Evolutionary conservation across 2,329 filamentous ascomycete genomes (phyloP), one percentile per base, ranked within the genome.

Genomic region (Neofusicoccum laricinum): DNA sequence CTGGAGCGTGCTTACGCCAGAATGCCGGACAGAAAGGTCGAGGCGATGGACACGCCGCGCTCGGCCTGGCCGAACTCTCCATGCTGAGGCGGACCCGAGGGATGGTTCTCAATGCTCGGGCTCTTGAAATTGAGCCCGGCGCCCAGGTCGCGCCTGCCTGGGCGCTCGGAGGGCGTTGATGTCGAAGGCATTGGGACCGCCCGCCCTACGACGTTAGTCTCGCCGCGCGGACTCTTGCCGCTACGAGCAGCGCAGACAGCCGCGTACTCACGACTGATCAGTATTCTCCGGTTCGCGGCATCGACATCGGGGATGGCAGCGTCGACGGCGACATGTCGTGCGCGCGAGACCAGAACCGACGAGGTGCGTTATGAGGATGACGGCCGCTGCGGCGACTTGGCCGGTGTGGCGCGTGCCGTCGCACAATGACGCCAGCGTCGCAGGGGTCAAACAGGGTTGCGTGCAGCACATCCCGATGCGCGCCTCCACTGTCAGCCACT

Each of bases 1-100:
- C 6, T 21, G 53, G 41, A 2, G 41, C n/a, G 14, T 67, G 67
- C 76, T 69, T 75, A 79, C 72, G 81, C 81, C 69, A 83, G 70
- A 65, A 82, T 74, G 38, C 81, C 81, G 34, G 80, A 82, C 65
- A 83, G 67, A 68, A 83, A 82, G 3, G 80, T 83, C 58, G 81
- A 82, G 10, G 79, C 80, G 41, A 81, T 75, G 32, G 80, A 81
- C 66, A 83, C 82, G 15, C 80, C 81, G 45, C 81, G 73, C 69
- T 83, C 81, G 30, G 80, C 80, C 69, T 82, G 80, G 17, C 78
- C 79, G 68, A 82, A 72, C 38, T 77, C 73, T 64, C 80, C 80
- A 79, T 82, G 79, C 65, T 75, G 75, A 21, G 80, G 73, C 32
- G 77, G 78, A 4, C 77, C 78, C n/a, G 78, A 75, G 43, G 78